Evolutionary conservation across 352 stramenopile genomes (phyloP).

Genomic region (Phytophthora citrophthora): DNA sequence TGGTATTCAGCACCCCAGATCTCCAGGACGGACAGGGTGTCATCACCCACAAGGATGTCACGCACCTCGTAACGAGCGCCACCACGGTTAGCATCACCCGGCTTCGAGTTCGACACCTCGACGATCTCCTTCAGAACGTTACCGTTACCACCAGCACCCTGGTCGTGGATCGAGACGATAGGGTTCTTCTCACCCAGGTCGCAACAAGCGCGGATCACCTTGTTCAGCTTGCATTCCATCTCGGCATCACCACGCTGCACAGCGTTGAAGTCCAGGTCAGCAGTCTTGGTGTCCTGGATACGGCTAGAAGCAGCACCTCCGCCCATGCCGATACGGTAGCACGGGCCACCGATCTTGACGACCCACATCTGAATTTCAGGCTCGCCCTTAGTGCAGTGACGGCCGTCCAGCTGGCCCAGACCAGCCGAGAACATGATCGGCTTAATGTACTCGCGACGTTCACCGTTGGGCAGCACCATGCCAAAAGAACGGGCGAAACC

Average conservation of each 20-base stretch:
- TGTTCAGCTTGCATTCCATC: slow-evolving; percentile 99
- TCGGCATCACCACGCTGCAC: slow-evolving; percentile 99
- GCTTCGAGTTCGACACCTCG: slow-evolving; percentile 83
- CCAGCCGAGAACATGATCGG: slow-evolving; percentile 99
- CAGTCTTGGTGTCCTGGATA: slow-evolving; percentile 94
- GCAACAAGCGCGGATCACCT: slow-evolving; percentile 98
- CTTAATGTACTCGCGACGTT: slow-evolving; percentile 99
- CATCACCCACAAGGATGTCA: slow-evolving; percentile 96
- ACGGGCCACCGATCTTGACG: slow-evolving; percentile 98
- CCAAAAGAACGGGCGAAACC: slow-evolving; percentile 98
- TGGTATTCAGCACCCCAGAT: slow-evolving; percentile 99
- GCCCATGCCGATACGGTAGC: slow-evolving; percentile 99
- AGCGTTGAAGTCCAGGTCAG: slow-evolving; percentile 98
- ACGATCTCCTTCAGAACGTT: slow-evolving; percentile 99
- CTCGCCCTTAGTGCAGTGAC: slow-evolving; percentile 94
- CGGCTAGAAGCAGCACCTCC: slow-evolving; percentile 96
- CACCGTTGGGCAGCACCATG: slow-evolving; percentile 93
- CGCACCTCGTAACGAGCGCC: slow-evolving; percentile 95
- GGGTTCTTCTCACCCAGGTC: slow-evolving; percentile 98
- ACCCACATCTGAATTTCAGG: slow-evolving; percentile 97
- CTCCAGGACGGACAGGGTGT: slow-evolving; percentile 98
- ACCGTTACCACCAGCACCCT: slow-evolving; percentile 99
- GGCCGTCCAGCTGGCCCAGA: slow-evolving; percentile 95
- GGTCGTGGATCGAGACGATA: slow-evolving; percentile 99
- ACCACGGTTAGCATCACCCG: slow-evolving; percentile 88